Evolutionary conservation across 2,329 filamentous ascomycete species (phyloP).

Genomic region (Talaromyces amestolkiae): DNA sequence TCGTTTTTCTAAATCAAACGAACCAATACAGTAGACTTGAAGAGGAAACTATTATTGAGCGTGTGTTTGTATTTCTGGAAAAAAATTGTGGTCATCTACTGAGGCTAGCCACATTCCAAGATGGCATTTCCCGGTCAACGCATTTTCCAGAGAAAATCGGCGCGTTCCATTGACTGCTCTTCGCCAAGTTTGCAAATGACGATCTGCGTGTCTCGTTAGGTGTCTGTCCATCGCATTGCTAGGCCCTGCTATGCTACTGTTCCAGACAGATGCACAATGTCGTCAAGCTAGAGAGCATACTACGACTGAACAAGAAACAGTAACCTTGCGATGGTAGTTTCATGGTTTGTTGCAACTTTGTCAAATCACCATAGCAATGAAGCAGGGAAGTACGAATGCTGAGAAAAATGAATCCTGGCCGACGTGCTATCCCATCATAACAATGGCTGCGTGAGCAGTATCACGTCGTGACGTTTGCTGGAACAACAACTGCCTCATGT

Average conservation of each 20-base stretch:
- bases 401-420: too few species aligned
- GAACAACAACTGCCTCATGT: not conserved
- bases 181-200: not conserved
- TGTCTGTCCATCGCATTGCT: not conserved
- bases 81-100: not conserved
- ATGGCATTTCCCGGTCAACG: slow-evolving; percentile 9
- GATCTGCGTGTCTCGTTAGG: not conserved
- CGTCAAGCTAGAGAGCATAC: not conserved
- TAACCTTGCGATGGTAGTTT: not conserved
- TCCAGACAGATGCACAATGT: not conserved
- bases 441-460: not conserved
- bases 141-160: not conserved
- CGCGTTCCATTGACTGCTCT: not conserved
- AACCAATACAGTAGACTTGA: too few species aligned
- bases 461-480: not conserved
- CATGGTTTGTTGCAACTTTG: not conserved
- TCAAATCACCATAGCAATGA: not conserved
- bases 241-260: not conserved
- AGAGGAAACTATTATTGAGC: too few species aligned
- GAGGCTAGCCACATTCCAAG: slow-evolving; percentile 6
- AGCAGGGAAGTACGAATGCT: not conserved
- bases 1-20: not conserved
- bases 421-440: not conserved
- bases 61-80: not conserved
- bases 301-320: not conserved